phyloP scores from a whole-genome alignment of 768 basidiomycete species.

The Trametes elegans region DNA sequence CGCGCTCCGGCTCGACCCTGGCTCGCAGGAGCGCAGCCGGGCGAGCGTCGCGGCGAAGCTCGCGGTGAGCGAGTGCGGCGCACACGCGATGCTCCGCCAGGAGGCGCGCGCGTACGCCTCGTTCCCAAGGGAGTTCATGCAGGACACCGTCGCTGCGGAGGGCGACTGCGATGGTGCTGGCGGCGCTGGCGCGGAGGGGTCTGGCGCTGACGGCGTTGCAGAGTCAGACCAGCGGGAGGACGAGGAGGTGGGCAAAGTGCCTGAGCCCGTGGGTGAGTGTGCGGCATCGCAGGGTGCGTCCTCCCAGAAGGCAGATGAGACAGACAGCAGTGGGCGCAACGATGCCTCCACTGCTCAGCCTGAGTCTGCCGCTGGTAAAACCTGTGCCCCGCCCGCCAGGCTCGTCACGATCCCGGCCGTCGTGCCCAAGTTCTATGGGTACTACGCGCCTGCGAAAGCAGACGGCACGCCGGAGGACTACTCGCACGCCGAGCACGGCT shows the following conservation, averaged over 20 bases:
- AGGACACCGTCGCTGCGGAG: slow-evolving; percentile 31
- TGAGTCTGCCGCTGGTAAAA: background rate
- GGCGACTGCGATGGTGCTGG: background rate
- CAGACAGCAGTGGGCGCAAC: no score
- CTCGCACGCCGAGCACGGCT: background rate
- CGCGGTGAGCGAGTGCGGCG: background rate
- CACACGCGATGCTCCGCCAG: slow-evolving; percentile 17
- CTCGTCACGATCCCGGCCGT: slow-evolving; percentile 21
- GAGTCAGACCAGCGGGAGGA: background rate
- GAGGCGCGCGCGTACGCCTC: slow-evolving; percentile 44
- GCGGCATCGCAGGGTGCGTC: background rate
- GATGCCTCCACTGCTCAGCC: background rate
- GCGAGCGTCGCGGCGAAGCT: slow-evolving; percentile 25
- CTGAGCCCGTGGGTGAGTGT: no score
- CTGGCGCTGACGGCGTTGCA: background rate
- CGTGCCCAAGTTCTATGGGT: slow-evolving; percentile 61
- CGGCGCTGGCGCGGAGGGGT: background rate
- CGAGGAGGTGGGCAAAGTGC: background rate
- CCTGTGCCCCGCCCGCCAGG: slow-evolving; percentile 25
- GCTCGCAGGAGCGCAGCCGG: slow-evolving; percentile 4
- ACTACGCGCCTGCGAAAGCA: slow-evolving; percentile 36
- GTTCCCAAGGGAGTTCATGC: slow-evolving; percentile 43
- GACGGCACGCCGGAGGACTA: background rate
- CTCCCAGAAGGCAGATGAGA: no score
- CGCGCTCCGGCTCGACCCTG: slow-evolving; percentile 39